Base-by-base conservation (phyloP, 73 alveolate species). In the Paramecium primaurelia region DNA sequence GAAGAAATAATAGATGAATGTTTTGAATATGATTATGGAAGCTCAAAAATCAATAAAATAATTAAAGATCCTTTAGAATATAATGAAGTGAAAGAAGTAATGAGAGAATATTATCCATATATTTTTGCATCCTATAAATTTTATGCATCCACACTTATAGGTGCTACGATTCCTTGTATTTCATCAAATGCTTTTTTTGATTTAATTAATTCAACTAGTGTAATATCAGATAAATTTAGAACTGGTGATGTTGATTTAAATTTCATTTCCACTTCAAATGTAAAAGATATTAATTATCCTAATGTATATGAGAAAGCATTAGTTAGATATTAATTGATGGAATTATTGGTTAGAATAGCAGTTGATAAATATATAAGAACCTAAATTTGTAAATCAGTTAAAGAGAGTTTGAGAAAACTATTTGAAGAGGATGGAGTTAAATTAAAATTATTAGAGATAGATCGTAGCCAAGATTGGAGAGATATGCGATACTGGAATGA, bases 21-120 rank as follows among this genome's bases (percentile, higher is more conserved):
- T 92, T 97, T 97, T 71, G 99, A 97, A 37, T 59, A 85, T 37
- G 99, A 97, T 80, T 97, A 97, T 95, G 77, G 86, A 10, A 59
- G 86, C 45, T 88, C 97, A 6, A 97, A 92, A 92, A 80, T 93
- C 26, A 47, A 30, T 22, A 77, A 64, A 34, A 54, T 93, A 2
- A 77, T 93, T 1, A 89, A 92, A 30, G 92, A 89, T 59, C 92
- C 60, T 5, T 54, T 69, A 32, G 92, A 69, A 14, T 45, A 32
- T 37, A 75, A 90, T 77, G 64, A 34, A 30, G 58, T 73, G 16
- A 93, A 83, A 47, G 96, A 93, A 59, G n/a, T 59, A 12, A n/a
- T 89, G 42, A 26, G 84, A 42, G 94, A 89, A 71, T 58, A 45
- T 59, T 89, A 89, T 73, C 91, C 91, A 32, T 80, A 45, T 25